Conservation (phyloP, 139 green algal species). For the Picocystis salinarum region DNA sequence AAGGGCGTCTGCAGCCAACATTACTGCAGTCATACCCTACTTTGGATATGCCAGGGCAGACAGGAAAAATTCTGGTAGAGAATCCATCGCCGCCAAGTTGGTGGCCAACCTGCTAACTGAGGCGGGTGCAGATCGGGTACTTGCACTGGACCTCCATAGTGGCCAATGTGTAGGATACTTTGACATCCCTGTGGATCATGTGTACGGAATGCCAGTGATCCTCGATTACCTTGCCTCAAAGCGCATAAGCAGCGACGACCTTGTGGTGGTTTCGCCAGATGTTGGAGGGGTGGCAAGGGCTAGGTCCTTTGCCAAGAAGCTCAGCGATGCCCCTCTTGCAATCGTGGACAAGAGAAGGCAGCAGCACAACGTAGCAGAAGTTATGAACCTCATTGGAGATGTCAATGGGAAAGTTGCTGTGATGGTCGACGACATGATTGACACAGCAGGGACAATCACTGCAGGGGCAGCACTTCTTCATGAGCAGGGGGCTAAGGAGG, state of each 20-base stretch:
- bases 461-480: conserved; percentile 70
- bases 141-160: conserved; percentile 90
- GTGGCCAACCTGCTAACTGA: conserved; percentile 96
- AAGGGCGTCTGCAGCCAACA: conserved; percentile 74
- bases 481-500: conserved; percentile 47
- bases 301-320: conserved; percentile 95
- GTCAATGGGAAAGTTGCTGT: conserved; percentile 93
- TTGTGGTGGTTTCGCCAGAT: conserved; percentile 95
- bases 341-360: conserved; percentile 95
- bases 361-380: conserved; percentile 91
- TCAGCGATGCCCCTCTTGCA: conserved; percentile 89
- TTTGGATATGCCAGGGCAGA: conserved; percentile 73
- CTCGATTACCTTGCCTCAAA: conserved; percentile 97
- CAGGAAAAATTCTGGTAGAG: conserved; percentile 68
- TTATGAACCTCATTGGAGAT: conserved; percentile 99
- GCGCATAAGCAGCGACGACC: conserved; percentile 57
- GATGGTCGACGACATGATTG: conserved; percentile 99
- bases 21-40: conserved; percentile 86
- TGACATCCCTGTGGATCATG: conserved; percentile 98
- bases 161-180: conserved; percentile 48
- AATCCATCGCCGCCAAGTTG: conserved; percentile 96
- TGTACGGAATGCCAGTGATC: conserved; percentile 67
- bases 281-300: conserved; percentile 93
- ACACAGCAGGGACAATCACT: conserved; percentile 94
- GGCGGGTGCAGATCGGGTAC: conserved; percentile 73